These are phyloP conservation scores for Hirsutella thompsonii DNA, from an alignment of 2,329 filamentous ascomycete species.

Conservation along the genomic window DNA sequence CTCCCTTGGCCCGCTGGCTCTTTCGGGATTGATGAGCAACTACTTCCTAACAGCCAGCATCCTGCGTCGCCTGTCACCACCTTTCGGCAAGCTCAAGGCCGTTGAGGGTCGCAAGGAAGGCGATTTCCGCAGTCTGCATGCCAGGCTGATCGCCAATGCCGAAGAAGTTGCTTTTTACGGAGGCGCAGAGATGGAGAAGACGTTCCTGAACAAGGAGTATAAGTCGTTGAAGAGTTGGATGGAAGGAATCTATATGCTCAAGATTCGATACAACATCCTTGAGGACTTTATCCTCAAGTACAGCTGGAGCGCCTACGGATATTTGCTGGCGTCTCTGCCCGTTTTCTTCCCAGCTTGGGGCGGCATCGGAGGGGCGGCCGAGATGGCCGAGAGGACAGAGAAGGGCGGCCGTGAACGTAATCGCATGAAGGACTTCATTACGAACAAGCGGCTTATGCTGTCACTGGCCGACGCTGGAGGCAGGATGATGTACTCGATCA, in stretches of 20 bases:
- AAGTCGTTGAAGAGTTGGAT: conserved; percentile 90
- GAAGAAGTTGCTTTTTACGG: conserved; percentile 98
- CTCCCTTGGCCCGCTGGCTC: conserved; percentile 75
- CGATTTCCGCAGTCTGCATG: conserved; percentile 84
- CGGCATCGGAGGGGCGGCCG: conserved; percentile 61
- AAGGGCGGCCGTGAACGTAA: conserved; percentile 57
- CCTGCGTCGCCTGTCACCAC: conserved; percentile 75
- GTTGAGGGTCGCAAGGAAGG: conserved; percentile 92
- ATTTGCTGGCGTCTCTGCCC: conserved; percentile 81
- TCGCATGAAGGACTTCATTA: conserved; percentile 98
- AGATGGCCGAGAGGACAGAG: conserved; percentile 41
- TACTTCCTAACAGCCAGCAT: conserved; percentile 92
- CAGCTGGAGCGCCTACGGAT: conserved; percentile 96
- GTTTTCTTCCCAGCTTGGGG: conserved; percentile 94
- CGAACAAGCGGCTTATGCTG: conserved; percentile 96
- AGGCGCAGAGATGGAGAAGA: conserved; percentile 87
- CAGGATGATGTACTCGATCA: conserved; percentile 99
- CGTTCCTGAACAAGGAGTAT: conserved; percentile 84
- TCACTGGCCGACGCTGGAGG: conserved; percentile 92
- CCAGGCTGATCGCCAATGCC: conserved; percentile 86
- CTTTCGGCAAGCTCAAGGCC: conserved; percentile 92
- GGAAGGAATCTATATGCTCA: conserved; percentile 95
- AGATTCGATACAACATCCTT: conserved; percentile 96
- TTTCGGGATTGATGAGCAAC: conserved; percentile 77
- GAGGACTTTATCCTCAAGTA: conserved; percentile 98